Percentiles rank a stretch among this genome's conserved stretches.
Conservation (phyloP, 495 filamentous ascomycete species). For the Clohesyomyces aquaticus region DNA sequence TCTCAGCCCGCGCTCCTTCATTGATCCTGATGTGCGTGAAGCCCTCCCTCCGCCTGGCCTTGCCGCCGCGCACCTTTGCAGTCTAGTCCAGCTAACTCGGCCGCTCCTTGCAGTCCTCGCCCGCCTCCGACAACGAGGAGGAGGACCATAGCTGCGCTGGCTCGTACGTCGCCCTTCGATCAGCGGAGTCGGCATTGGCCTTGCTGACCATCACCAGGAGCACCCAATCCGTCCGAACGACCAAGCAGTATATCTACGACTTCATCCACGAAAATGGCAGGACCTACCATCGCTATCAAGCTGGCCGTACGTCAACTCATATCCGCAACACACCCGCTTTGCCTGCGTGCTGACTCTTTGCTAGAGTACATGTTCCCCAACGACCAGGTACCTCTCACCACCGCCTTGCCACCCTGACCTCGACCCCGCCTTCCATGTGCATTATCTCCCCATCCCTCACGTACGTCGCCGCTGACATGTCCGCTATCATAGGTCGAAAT, state of each 20-base stretch:
- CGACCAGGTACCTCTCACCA: constrained; percentile 38
- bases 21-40: constrained; percentile 40
- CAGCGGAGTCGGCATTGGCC: constrained; percentile 6
- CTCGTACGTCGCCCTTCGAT: constrained; percentile 38
- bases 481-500: constrained; percentile 35
- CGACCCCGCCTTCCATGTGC: no score
- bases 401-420: constrained; percentile 2
- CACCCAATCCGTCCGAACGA: constrained; percentile 45
- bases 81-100: constrained; percentile 35
- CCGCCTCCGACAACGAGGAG: no score
- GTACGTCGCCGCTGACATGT: constrained; percentile 28
- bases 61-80: no score
- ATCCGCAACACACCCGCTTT: not conserved
- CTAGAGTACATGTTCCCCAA: constrained; percentile 45
- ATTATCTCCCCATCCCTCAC: no score
- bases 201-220: constrained; percentile 37
- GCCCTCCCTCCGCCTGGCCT: no score
- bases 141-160: constrained; percentile 35
- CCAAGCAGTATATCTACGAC: constrained; percentile 45
- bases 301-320: constrained; percentile 32
- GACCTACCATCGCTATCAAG: constrained; percentile 43
- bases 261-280: constrained; percentile 44
- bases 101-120: constrained; percentile 35
- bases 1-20: constrained; percentile 36
- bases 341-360: constrained; percentile 19